Evolutionary conservation across 805 yeast species (phyloP).

Genomic region (Candida wancherniae): DNA sequence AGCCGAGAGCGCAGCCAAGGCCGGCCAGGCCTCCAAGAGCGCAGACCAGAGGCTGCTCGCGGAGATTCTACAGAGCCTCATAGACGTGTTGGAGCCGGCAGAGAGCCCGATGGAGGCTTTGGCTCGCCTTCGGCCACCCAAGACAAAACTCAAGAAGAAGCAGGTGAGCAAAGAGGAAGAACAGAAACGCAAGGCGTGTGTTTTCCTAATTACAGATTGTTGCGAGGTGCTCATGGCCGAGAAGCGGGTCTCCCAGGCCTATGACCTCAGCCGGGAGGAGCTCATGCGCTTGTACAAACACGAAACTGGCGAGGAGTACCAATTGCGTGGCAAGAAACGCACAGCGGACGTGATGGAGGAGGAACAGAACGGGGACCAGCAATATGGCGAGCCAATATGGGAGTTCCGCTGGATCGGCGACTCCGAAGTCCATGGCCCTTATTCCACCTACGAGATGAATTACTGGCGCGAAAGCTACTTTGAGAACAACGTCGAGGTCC

Average conservation of each 20-base stretch:
- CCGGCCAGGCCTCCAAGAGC: slow-evolving; percentile 16
- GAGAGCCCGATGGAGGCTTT: slow-evolving; percentile 59
- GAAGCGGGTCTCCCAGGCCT: slow-evolving; percentile 40
- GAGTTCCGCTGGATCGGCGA: slow-evolving; percentile 45
- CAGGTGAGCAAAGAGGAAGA: slow-evolving; percentile 12
- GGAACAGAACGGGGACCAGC: not conserved
- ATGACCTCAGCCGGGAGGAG: slow-evolving; percentile 55
- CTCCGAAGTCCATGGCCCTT: slow-evolving; percentile 43
- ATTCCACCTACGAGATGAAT: slow-evolving; percentile 49
- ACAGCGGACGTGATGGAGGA: slow-evolving; percentile 16
- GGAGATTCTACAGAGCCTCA: slow-evolving; percentile 25
- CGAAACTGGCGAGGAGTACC: slow-evolving; percentile 38
- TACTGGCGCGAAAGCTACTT: slow-evolving; percentile 52
- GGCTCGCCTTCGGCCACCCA: slow-evolving; percentile 25
- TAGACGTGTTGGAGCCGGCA: slow-evolving; percentile 47
- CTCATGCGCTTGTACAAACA: slow-evolving; percentile 36
- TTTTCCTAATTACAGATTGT: slow-evolving; percentile 42
- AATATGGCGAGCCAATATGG: slow-evolving; percentile 39
- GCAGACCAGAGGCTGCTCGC: slow-evolving; percentile 6
- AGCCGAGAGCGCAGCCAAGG: slow-evolving; percentile 12
- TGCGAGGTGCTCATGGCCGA: slow-evolving; percentile 41
- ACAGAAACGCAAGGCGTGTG: slow-evolving; percentile 14
- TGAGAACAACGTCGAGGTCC: slow-evolving; percentile 40
- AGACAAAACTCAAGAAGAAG: not conserved
- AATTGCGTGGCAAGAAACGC: slow-evolving; percentile 20